Percentiles rank a stretch among this genome's conserved stretches.
Evolutionary conservation across 441 rosid genomes (phyloP).

Genomic region (Adansonia grandidieri): DNA sequence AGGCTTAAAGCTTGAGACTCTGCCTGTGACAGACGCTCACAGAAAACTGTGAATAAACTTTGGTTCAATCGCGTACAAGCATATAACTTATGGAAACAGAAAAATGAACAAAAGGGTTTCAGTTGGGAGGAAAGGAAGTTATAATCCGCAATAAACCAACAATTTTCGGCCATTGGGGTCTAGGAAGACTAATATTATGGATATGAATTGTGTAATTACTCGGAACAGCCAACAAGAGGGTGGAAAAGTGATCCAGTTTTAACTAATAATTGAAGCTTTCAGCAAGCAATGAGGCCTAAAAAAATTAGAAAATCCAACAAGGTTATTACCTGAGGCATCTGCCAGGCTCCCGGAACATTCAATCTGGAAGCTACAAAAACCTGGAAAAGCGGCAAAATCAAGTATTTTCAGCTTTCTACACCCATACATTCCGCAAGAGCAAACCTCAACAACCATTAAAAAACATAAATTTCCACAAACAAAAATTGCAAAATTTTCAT

Average conservation of each 20-base stretch:
- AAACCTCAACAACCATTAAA: constrained; percentile 16
- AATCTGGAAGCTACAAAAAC: constrained; percentile 94
- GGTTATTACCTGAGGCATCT: constrained; percentile 93
- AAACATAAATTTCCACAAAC: too few relatives aligned
- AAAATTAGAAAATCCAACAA: background rate
- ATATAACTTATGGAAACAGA: background rate
- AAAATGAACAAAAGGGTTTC: background rate
- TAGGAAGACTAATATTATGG: background rate
- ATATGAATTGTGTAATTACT: background rate
- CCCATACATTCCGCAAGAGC: background rate
- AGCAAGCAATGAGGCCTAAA: background rate
- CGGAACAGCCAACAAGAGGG: background rate
- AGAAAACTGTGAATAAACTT: background rate
- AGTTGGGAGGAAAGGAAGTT: background rate
- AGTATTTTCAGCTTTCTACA: constrained; percentile 18
- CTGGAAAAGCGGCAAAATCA: constrained; percentile 37
- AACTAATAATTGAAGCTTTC: background rate
- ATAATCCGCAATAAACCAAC: background rate
- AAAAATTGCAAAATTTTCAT: too few relatives aligned
- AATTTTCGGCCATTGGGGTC: background rate
- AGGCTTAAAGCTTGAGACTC: too few relatives aligned
- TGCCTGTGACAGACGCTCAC: background rate
- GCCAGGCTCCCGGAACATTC: constrained; percentile 99
- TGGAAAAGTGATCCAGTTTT: background rate
- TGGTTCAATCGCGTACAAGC: too few relatives aligned